Evolutionary conservation across 805 yeast genomes (phyloP).

Genomic region (Ogataea methylovora): DNA sequence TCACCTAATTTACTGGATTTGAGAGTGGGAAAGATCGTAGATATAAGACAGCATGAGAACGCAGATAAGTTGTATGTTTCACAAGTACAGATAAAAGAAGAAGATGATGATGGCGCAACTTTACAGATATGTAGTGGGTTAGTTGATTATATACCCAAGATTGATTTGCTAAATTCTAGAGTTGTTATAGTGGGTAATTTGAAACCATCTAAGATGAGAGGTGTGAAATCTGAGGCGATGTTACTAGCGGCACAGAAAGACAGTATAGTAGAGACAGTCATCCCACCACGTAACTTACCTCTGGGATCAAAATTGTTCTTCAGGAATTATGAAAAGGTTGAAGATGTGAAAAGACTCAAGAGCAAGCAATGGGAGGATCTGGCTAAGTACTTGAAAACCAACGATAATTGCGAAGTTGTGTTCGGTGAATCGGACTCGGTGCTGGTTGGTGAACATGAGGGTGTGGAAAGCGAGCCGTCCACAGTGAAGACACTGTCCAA

Average conservation of each 20-base stretch:
- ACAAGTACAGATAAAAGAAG: conserved; percentile 27
- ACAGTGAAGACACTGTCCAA: no score
- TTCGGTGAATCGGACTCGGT: conserved; percentile 7
- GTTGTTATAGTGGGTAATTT: conserved; percentile 53
- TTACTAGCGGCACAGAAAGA: conserved; percentile 43
- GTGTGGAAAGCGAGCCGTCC: no score
- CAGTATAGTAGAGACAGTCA: conserved; percentile 35
- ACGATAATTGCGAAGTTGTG: conserved; percentile 23
- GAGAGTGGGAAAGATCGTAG: conserved; percentile 41
- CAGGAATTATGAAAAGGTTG: conserved; percentile 15
- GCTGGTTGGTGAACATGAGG: no score
- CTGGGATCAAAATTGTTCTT: conserved; percentile 36
- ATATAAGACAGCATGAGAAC: conserved; percentile 41
- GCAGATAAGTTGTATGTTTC: conserved; percentile 58
- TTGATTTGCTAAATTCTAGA: conserved; percentile 27
- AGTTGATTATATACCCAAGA: conserved; percentile 34
- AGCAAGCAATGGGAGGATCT: conserved; percentile 28
- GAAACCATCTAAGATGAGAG: conserved; percentile 58
- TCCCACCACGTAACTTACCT: conserved; percentile 31
- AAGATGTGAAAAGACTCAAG: conserved; percentile 22
- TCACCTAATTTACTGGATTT: conserved; percentile 19
- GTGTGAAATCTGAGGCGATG: conserved; percentile 58
- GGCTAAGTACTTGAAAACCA: conserved; percentile 22
- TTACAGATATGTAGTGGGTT: conserved; percentile 54
- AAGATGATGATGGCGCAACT: conserved; percentile 1